Conservation (phyloP, 352 stramenopile species). For the Thalassiosira ordinaria region DNA sequence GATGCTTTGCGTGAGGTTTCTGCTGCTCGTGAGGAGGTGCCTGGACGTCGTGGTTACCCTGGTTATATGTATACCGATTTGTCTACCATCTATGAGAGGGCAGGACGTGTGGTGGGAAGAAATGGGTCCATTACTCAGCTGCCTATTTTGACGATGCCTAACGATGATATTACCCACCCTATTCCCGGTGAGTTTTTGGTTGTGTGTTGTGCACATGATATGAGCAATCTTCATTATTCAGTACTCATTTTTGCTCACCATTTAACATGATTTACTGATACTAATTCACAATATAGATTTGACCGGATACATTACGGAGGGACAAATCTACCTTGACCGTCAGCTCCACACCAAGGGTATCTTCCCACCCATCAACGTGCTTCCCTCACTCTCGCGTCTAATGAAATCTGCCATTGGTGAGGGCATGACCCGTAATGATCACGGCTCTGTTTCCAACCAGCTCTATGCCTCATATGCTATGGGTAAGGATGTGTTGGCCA, state of each 20-base stretch:
- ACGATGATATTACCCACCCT: constrained; percentile 99
- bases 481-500: constrained; percentile 99
- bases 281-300: no score
- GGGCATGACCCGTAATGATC: constrained; percentile 98
- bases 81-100: constrained; percentile 98
- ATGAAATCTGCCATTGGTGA: constrained; percentile 99
- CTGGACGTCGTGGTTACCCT: constrained; percentile 97
- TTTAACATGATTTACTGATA: no score
- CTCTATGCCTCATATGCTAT: constrained; percentile 92
- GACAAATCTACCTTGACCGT: constrained; percentile 98
- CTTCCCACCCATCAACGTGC: constrained; percentile 99
- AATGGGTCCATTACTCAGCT: constrained; percentile 99
- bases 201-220: neutral
- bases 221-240: no score
- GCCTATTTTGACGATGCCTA: constrained; percentile 99
- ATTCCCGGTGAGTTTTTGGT: constrained; percentile 88
- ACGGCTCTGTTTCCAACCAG: constrained; percentile 98
- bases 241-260: no score
- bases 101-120: constrained; percentile 94
- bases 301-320: constrained; percentile 99
- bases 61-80: constrained; percentile 99
- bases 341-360: constrained; percentile 98
- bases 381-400: constrained; percentile 97
- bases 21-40: constrained; percentile 87
- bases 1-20: constrained; percentile 95